Conservation (phyloP, 2,329 filamentous ascomycete species). For the Dryadomyces quercivorus region DNA sequence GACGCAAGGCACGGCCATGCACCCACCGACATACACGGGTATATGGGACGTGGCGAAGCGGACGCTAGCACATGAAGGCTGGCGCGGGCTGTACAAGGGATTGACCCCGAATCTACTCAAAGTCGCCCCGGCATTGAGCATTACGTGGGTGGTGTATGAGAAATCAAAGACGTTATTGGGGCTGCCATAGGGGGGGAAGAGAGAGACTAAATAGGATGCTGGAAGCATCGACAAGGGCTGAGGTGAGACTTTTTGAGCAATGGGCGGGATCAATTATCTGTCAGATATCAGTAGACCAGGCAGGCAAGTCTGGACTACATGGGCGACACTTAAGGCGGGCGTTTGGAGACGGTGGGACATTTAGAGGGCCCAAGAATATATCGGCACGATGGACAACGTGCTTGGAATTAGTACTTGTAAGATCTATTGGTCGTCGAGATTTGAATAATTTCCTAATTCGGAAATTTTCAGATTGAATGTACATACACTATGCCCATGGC, state of each 20-base stretch:
- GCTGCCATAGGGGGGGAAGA: constrained; percentile 25
- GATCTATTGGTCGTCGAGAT: neutral
- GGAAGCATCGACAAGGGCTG: neutral
- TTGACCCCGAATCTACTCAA: constrained; percentile 92
- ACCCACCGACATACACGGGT: constrained; percentile 80
- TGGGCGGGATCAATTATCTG: too few species aligned
- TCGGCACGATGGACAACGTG: too few species aligned
- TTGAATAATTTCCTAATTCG: neutral
- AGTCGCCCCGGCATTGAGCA: constrained; percentile 89
- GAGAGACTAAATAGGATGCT: neutral
- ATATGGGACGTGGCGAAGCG: constrained; percentile 79
- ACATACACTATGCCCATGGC: neutral
- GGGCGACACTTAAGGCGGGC: too few species aligned
- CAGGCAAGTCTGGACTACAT: too few species aligned
- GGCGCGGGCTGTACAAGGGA: constrained; percentile 84
- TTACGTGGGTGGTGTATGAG: constrained; percentile 89
- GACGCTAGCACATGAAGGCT: constrained; percentile 72
- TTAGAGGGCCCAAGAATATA: too few species aligned
- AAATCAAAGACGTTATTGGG: constrained; percentile 66
- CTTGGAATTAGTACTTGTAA: too few species aligned
- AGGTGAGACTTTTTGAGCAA: too few species aligned
- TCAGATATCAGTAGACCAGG: too few species aligned
- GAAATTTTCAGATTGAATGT: neutral
- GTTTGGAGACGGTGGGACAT: too few species aligned
- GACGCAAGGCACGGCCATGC: constrained; percentile 86